Base-by-base conservation (phyloP, 371 early-diverging fungal species). In the Mortierella sp. region DNA sequence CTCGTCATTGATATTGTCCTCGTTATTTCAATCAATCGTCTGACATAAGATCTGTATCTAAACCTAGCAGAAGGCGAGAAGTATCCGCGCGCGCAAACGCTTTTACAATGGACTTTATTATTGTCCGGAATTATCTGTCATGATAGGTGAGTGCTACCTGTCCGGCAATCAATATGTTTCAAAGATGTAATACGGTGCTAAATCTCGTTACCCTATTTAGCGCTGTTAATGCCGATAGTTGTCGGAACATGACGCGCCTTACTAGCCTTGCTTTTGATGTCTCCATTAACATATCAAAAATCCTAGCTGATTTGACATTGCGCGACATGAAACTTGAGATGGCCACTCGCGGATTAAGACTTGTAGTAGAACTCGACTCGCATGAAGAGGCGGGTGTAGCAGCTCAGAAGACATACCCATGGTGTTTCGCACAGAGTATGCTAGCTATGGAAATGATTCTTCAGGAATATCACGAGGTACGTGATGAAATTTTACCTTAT, bases 221-320 rank as follows among this genome's bases (percentile, higher is more conserved):
- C 3, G 21, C 65, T 65, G 28, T 63, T 5, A 11, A 21, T 11
- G 9, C 38, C 16, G 57, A 60, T 22, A 69, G 72, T 5, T 41
- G 47, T 58, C 52, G 58, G 40, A 58, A 48, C 4, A 73, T 73
- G 78, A 78, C 73, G 8, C 64, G 74, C 8, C 69, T 78, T 16
- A 78, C 70, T 15, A 57, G 62, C 0, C 52, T 73, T 33, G 78
- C 73, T 0, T 15, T 61, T 19, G 67, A 73, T 28, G 32, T 78
- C n/a, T 21, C 65, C 1, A 62, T 78, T 7, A 28, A 40, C 22
- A 21, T 73, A 24, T 69, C 78, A 0, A 24, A 32, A 9, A 45
- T 63, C 36, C 57, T 73, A 13, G 72, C 74, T 5, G 58, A 60
- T 4, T 55, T 62, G 57, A 53, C 69, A 1, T 16, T 65, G 19